phyloP scores from a whole-genome alignment of 352 stramenopile species.

The Phytophthora pistaciae region DNA sequence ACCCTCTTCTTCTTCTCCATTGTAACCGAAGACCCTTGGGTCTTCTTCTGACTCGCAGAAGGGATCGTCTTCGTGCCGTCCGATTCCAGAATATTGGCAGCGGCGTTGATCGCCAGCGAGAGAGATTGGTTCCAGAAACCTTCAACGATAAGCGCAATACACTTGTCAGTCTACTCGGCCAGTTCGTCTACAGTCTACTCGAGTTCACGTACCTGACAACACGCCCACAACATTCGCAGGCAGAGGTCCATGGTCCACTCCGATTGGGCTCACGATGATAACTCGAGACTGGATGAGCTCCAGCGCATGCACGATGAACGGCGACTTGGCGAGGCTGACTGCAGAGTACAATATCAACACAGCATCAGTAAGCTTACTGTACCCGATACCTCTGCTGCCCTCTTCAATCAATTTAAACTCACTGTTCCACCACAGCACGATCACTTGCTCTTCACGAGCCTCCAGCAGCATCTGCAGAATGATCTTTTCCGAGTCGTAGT shows the following conservation, averaged over 20 bases:
- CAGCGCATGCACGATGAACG: constrained; percentile 33
- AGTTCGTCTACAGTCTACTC: not conserved
- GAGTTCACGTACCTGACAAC: constrained; percentile 23
- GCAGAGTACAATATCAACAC: not conserved
- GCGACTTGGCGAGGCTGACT: constrained; percentile 37
- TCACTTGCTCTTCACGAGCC: constrained; percentile 23
- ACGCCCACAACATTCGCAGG: constrained; percentile 41
- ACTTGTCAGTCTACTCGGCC: not conserved
- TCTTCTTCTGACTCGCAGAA: constrained; percentile 4
- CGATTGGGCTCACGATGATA: constrained; percentile 38
- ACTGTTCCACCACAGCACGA: constrained; percentile 55
- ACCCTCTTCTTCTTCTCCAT: constrained; percentile 18
- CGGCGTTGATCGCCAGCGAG: constrained; percentile 29
- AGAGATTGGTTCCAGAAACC: constrained; percentile 40
- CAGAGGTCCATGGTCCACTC: constrained; percentile 39
- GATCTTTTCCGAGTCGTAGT: constrained; percentile 25
- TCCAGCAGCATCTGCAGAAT: constrained; percentile 30
- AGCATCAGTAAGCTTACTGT: constrained; percentile 1
- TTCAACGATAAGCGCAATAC: constrained; percentile 1
- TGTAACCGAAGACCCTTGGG: not conserved
- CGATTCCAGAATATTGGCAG: constrained; percentile 3
- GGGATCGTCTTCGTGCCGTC: not conserved
- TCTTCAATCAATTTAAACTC: constrained; percentile 4
- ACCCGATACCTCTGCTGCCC: not conserved
- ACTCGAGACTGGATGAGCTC: constrained; percentile 30